Evolutionary conservation across 345 rosid genomes (phyloP), one percentile per base, ranked within the genome.

Genomic region (Citrus sp.): DNA sequence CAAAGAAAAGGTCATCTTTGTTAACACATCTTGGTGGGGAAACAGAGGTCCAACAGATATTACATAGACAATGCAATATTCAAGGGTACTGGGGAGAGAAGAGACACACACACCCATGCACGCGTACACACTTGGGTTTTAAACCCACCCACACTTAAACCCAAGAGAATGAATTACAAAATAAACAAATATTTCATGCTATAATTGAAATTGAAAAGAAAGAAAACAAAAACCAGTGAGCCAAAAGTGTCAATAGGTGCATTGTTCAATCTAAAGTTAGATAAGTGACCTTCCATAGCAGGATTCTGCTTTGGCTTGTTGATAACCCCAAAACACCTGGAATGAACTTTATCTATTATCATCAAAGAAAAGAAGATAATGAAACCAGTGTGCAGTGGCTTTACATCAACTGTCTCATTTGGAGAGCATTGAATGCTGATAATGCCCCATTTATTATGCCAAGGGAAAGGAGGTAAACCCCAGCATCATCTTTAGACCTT

Each of bases 401-500:
- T 55, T 40, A 46, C 68, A 79, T 71, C 71, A 42, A 58, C 66
- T 46, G 28, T 19, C 84, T 72, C 28, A 34, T 63, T 76, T 40
- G 80, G n/a, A 71, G 76, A 59, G 75, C 82, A 74, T 62, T 69
- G 22, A 24, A 83, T 67, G 80, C 77, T 42, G 76, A 75, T 64
- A 75, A 80, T 75, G 76, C 75, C 84, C 81, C 84, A 82, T 66
- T 82, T 28, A 77, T 51, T 63, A 69, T 61, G 81, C 75, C 80
- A 82, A 67, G 78, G 70, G 76, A 73, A 70, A 27, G 55, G 72
- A 51, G 27, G 70, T 54, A 73, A 82, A 82, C 72, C 80, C 73
- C 78, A 80, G 80, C 82, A 79, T 83, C 86, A 80, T 79, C 79
- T 79, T 80, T 80, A 51, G 81, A 87, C 79, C 84, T 85, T 85